These are phyloP conservation scores for Monotropa hypopitys DNA, from an alignment of 179 eudicot genomes.

Conservation along the genomic window DNA sequence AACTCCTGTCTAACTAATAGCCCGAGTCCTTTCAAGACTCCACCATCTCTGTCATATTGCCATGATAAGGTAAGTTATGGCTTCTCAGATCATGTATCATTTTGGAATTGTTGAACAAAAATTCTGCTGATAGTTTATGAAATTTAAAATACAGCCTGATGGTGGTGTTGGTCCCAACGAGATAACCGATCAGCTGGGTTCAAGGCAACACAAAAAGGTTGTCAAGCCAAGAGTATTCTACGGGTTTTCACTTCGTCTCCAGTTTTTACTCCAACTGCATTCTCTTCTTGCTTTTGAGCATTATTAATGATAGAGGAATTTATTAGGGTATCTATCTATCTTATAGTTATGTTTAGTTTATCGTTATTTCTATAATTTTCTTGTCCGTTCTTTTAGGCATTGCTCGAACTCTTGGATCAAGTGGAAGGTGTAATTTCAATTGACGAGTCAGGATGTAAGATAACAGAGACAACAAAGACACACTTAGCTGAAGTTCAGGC, in stretches of 20 bases:
- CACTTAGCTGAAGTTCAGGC: slow-evolving; percentile 17
- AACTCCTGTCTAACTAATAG: slow-evolving; percentile 16
- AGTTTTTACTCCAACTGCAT: not conserved
- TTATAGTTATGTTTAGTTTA: not conserved
- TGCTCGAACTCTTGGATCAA: slow-evolving; percentile 85
- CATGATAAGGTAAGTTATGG: slow-evolving; percentile 49
- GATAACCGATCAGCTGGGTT: slow-evolving; percentile 30
- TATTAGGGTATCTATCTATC: not conserved
- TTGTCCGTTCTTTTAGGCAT: slow-evolving; percentile 34
- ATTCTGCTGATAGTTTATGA: not conserved
- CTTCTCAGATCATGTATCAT: not conserved
- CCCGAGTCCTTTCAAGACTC: slow-evolving; percentile 78
- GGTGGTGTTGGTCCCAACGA: slow-evolving; percentile 22
- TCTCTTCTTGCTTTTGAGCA: not conserved
- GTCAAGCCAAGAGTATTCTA: not conserved
- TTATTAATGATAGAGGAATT: not conserved
- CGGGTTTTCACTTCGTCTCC: not conserved
- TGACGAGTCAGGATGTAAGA: slow-evolving; percentile 29
- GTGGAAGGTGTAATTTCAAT: slow-evolving; percentile 64
- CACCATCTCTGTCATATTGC: slow-evolving; percentile 67
- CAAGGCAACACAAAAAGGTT: slow-evolving; percentile 82
- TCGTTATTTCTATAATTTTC: not conserved
- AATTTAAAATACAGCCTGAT: slow-evolving; percentile 31
- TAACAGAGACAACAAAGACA: not conserved
- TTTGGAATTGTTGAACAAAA: not conserved